A percentile compares a stretch with the other conserved stretches of the same genome.
Conservation (phyloP, 2,329 filamentous ascomycete species). For the Venturia nashicola region DNA sequence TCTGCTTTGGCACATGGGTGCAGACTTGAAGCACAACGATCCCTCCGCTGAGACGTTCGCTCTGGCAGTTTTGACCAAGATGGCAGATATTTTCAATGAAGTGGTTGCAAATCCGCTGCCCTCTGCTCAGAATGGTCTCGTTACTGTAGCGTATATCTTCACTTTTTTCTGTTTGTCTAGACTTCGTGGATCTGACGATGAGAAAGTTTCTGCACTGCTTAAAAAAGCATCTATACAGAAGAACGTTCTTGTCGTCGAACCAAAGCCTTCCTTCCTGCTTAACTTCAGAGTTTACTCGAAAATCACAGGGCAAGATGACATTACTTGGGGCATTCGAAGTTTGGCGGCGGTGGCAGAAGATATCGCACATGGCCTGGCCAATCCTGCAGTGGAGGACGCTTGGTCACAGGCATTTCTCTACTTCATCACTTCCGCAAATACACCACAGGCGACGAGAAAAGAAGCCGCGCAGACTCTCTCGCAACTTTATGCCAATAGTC, state of each 20-base stretch:
- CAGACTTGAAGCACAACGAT: conserved; percentile 34
- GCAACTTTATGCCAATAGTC: conserved; percentile 48
- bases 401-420: conserved; percentile 87
- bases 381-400: conserved; percentile 40
- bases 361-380: conserved; percentile 36
- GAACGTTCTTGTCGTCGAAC: conserved; percentile 55
- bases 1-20: conserved; percentile 47
- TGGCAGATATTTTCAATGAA: conserved; percentile 65
- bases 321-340: conserved; percentile 63
- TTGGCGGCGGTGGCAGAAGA: conserved; percentile 49
- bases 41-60: conserved; percentile 30
- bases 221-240: conserved; percentile 52
- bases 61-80: conserved; percentile 37
- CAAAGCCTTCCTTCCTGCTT: conserved; percentile 78
- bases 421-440: conserved; percentile 50
- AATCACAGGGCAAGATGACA: conserved; percentile 59
- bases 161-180: conserved; percentile 47
- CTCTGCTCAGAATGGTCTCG: conserved; percentile 70
- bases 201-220: conserved; percentile 43
- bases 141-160: conserved; percentile 66
- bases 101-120: conserved; percentile 64
- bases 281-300: conserved; percentile 80
- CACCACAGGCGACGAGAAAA: conserved; percentile 52
- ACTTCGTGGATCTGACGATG: conserved; percentile 40
- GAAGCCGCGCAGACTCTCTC: conserved; percentile 51